phyloP scores from a whole-genome alignment of 352 stramenopile genomes.

The Lagenidium giganteum region DNA sequence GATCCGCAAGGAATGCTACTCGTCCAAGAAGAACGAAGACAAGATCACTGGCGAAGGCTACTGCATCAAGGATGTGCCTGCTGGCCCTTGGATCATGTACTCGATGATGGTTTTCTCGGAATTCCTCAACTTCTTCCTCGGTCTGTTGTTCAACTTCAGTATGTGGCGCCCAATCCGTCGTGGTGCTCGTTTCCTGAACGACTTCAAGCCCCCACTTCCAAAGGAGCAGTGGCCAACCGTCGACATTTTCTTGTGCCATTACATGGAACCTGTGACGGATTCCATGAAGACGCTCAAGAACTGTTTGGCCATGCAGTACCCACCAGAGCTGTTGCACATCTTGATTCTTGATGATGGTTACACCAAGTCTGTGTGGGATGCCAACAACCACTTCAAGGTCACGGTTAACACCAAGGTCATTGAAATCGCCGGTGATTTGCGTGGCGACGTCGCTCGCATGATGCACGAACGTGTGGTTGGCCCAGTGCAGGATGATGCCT shows the following conservation, averaged over 20 bases:
- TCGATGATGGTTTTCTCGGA: slow-evolving; percentile 83
- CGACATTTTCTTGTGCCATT: slow-evolving; percentile 88
- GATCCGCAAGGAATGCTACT: slow-evolving; percentile 43
- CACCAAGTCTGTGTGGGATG: slow-evolving; percentile 86
- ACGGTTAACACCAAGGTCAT: slow-evolving; percentile 89
- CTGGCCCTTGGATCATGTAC: slow-evolving; percentile 79
- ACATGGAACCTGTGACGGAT: slow-evolving; percentile 85
- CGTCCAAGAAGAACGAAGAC: slow-evolving; percentile 76
- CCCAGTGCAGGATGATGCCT: slow-evolving; percentile 66
- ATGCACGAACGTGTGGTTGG: slow-evolving; percentile 87
- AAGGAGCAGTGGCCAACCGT: slow-evolving; percentile 87
- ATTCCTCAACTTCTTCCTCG: slow-evolving; percentile 85
- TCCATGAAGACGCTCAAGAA: slow-evolving; percentile 85
- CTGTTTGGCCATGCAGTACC: slow-evolving; percentile 84
- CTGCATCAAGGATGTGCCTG: slow-evolving; percentile 68
- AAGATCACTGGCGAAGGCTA: slow-evolving; percentile 52
- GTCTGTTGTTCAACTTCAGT: slow-evolving; percentile 88
- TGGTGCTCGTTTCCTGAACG: slow-evolving; percentile 83
- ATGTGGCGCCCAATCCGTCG: slow-evolving; percentile 88
- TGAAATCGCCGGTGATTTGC: slow-evolving; percentile 78
- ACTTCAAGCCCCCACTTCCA: slow-evolving; percentile 86
- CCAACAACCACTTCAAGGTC: slow-evolving; percentile 89
- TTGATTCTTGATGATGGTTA: slow-evolving; percentile 89
- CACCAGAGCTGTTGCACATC: slow-evolving; percentile 80
- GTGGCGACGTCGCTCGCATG: slow-evolving; percentile 69